Conservation (phyloP, 2,329 filamentous ascomycete genomes). For the Aureobasidium uvarum region DNA sequence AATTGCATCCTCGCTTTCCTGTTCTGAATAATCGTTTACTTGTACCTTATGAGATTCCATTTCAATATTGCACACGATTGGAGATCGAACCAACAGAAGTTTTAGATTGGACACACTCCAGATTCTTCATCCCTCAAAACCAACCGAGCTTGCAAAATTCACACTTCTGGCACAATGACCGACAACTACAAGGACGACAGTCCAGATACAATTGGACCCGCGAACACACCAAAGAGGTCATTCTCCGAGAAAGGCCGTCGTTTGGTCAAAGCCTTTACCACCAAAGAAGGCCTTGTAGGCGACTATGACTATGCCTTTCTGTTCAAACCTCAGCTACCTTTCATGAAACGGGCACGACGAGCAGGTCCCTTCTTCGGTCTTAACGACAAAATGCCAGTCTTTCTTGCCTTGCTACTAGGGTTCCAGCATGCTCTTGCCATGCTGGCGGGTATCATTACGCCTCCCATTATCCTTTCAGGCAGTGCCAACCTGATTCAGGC, state of each 20-base stretch:
- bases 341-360: constrained; percentile 63
- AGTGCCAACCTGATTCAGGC: constrained; percentile 62
- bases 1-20: not conserved
- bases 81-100: constrained; percentile 29
- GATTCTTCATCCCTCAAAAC: not conserved
- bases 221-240: constrained; percentile 43
- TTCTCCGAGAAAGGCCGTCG: constrained; percentile 44
- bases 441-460: constrained; percentile 67
- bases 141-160: not conserved
- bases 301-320: constrained; percentile 88
- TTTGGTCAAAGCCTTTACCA: constrained; percentile 49
- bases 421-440: constrained; percentile 78
- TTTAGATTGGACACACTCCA: not conserved
- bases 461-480: constrained; percentile 68
- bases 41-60: constrained; percentile 30
- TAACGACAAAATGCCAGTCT: constrained; percentile 71
- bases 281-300: constrained; percentile 71
- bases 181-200: constrained; percentile 41
- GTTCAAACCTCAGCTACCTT: constrained; percentile 78
- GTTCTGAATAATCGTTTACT: not conserved
- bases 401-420: constrained; percentile 71
- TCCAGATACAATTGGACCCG: constrained; percentile 49
- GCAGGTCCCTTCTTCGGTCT: constrained; percentile 82
- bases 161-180: constrained; percentile 2
- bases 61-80: constrained; percentile 34